Evolutionary conservation across 139 green algal genomes (phyloP).

Genomic region (Chara braunii): DNA sequence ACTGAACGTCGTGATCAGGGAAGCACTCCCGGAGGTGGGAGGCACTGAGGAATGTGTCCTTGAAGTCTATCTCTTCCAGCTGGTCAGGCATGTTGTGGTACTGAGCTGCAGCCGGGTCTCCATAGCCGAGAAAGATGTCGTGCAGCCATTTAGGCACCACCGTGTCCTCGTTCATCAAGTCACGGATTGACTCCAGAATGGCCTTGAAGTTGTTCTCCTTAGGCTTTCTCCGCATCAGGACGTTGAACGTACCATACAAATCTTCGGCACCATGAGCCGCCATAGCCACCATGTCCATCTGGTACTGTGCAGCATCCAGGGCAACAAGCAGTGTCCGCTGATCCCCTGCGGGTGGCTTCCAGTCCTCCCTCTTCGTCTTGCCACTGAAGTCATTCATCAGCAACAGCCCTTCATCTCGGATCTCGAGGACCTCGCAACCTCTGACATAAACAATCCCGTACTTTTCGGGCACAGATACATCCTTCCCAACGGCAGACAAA

Average conservation of each 20-base stretch:
- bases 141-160: conserved; percentile 83
- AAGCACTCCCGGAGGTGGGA: conserved; percentile 80
- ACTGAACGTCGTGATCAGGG: conserved; percentile 54
- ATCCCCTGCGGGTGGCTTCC: conserved; percentile 55
- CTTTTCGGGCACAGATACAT: conserved; percentile 39
- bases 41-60: conserved; percentile 91
- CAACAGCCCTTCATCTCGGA: conserved; percentile 55
- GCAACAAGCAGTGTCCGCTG: conserved; percentile 68
- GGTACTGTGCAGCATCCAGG: conserved; percentile 92
- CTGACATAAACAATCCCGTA: conserved; percentile 69
- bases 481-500: background rate
- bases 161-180: conserved; percentile 81
- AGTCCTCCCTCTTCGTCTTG: conserved; percentile 58
- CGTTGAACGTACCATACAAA: conserved; percentile 77
- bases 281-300: conserved; percentile 60
- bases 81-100: conserved; percentile 43
- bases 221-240: conserved; percentile 77
- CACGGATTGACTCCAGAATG: conserved; percentile 86
- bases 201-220: conserved; percentile 99
- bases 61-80: conserved; percentile 75
- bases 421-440: conserved; percentile 74
- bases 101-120: conserved; percentile 67
- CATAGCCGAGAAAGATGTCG: conserved; percentile 96
- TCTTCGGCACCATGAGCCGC: conserved; percentile 46
- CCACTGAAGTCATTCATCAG: conserved; percentile 94